Conservation (phyloP, 768 basidiomycete species). For the Lactarius evosmus region DNA sequence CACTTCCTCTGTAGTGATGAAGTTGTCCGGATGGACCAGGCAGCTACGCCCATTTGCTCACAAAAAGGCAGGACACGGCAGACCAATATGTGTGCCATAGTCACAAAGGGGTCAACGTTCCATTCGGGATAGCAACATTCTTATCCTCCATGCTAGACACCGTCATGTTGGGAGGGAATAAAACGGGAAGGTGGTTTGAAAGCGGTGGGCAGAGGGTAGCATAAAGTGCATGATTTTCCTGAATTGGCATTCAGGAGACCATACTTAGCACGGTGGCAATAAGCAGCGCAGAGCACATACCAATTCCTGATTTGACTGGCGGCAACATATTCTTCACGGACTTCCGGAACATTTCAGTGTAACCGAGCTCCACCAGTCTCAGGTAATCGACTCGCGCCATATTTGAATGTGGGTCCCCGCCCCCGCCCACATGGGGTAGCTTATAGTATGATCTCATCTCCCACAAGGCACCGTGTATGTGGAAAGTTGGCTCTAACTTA, state of each 20-base stretch:
- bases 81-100: too few species aligned
- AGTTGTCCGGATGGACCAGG: neutral
- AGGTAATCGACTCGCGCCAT: neutral
- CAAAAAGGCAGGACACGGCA: neutral
- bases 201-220: neutral
- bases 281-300: too few species aligned
- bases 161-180: neutral
- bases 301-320: too few species aligned
- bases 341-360: neutral
- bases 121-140: neutral
- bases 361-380: neutral
- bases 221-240: neutral
- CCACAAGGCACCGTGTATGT: neutral
- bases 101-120: neutral
- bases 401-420: too few species aligned
- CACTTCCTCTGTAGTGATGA: neutral
- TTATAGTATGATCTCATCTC: neutral
- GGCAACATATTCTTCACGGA: neutral
- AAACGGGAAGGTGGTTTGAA: neutral
- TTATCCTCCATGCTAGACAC: neutral
- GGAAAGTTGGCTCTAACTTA: neutral
- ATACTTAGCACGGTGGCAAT: neutral
- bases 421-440: too few species aligned
- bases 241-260: neutral
- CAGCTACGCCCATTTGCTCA: neutral